Percentiles rank a stretch among this genome's conserved stretches.
phyloP scores from a whole-genome alignment of 768 basidiomycete genomes.

The Leccinellum albellum region DNA sequence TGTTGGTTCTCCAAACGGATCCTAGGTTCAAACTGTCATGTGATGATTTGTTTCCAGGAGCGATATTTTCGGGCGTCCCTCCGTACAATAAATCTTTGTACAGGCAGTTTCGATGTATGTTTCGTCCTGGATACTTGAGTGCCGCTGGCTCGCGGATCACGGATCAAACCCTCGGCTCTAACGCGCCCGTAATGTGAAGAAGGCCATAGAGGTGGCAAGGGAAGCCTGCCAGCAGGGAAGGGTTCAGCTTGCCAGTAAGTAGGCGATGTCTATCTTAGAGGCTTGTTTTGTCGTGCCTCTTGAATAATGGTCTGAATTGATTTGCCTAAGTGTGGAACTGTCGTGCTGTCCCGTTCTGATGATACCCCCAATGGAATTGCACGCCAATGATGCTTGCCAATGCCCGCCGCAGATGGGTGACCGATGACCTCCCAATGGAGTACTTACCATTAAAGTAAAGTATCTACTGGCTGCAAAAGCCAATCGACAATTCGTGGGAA shows the following conservation, averaged over 20 bases:
- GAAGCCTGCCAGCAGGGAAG: conserved; percentile 10
- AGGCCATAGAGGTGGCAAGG: conserved; percentile 9
- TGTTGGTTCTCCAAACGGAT: conserved; percentile 8
- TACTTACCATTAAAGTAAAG: not conserved
- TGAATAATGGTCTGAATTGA: too few relatives aligned
- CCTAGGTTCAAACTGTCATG: conserved; percentile 1
- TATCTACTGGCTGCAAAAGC: not conserved
- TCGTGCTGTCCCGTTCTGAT: too few relatives aligned
- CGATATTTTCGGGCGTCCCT: conserved; percentile 17
- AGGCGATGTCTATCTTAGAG: not conserved
- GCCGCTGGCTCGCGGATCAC: conserved; percentile 32
- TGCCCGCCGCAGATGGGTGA: not conserved
- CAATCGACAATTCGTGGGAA: too few relatives aligned
- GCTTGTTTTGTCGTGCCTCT: too few relatives aligned
- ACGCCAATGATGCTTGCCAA: not conserved
- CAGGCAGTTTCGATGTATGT: conserved; percentile 12
- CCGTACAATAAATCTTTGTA: conserved; percentile 15
- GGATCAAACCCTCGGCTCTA: conserved; percentile 18
- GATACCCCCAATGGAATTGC: too few relatives aligned
- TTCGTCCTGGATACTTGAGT: conserved; percentile 27
- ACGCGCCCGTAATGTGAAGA: conserved; percentile 13
- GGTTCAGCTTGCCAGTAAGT: conserved; percentile 41
- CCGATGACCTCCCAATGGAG: not conserved
- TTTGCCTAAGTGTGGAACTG: too few relatives aligned
- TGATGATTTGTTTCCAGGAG: conserved; percentile 9